Percentiles rank a stretch among this genome's conserved stretches.
phyloP scores from a whole-genome alignment of 116 monocot species.

The Trichopus zeylanicus region DNA sequence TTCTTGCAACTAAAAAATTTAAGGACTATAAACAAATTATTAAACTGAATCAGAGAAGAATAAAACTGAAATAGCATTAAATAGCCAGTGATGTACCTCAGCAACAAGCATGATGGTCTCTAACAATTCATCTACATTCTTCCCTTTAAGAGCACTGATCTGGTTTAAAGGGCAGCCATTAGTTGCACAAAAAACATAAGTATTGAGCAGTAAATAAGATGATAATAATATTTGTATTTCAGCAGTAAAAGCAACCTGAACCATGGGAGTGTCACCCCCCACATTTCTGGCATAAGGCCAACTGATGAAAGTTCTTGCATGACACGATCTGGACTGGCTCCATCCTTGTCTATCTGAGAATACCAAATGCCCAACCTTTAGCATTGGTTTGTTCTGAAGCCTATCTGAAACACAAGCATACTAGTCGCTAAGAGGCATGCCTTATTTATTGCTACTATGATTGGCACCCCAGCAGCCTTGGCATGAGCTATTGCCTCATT shows the following conservation, averaged over 20 bases:
- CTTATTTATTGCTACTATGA: conserved; percentile 96
- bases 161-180: conserved; percentile 20
- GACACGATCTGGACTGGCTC: conserved; percentile 81
- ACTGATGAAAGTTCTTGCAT: conserved; percentile 98
- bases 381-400: background rate
- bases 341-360: conserved; percentile 89
- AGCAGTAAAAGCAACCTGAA: conserved; percentile 51
- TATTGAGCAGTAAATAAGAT: conserved; percentile 8
- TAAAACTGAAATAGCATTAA: background rate
- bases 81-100: conserved; percentile 46
- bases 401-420: background rate
- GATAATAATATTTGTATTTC: background rate
- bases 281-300: conserved; percentile 89
- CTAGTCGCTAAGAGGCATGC: conserved; percentile 14
- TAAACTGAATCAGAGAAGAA: background rate
- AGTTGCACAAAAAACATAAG: background rate
- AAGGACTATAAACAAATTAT: conserved; percentile 1
- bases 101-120: conserved; percentile 96
- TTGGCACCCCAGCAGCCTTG: conserved; percentile 92
- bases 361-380: background rate
- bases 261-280: conserved; percentile 96
- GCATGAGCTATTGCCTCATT: conserved; percentile 98
- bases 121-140: conserved; percentile 84
- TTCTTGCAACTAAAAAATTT: conserved; percentile 77
- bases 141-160: conserved; percentile 95